phyloP scores from a whole-genome alignment of 768 basidiomycete species.

The Termitomyces sp. region DNA sequence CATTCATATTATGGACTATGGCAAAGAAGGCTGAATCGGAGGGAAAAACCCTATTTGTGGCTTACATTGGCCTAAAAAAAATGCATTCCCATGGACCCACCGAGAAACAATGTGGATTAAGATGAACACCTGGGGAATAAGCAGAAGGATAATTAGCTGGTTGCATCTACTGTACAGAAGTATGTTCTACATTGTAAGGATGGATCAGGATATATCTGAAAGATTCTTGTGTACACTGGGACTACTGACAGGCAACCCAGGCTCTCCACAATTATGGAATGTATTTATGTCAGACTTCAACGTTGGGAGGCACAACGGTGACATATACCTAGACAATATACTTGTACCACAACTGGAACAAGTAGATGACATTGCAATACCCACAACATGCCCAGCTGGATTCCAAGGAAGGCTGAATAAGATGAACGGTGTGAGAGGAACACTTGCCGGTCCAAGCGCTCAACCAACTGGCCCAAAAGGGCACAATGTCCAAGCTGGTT shows the following conservation, averaged over 20 bases:
- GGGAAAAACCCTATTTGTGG: not conserved
- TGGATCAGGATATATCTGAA: too few species aligned
- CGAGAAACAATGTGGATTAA: too few species aligned
- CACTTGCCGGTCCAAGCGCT: too few species aligned
- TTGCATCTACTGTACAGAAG: too few species aligned
- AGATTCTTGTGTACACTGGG: not conserved
- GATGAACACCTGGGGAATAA: too few species aligned
- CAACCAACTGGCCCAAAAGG: too few species aligned
- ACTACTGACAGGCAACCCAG: slow-evolving; percentile 5
- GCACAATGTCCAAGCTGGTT: too few species aligned
- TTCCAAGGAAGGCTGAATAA: too few species aligned
- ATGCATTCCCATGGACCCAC: not conserved
- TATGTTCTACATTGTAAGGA: too few species aligned
- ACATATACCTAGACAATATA: not conserved
- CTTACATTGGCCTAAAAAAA: not conserved
- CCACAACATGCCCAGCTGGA: too few species aligned
- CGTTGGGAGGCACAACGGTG: not conserved
- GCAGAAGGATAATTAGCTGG: too few species aligned
- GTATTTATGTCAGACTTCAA: slow-evolving; percentile 4
- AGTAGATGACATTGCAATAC: not conserved
- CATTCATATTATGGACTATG: not conserved
- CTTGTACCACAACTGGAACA: not conserved
- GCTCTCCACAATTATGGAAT: slow-evolving; percentile 3
- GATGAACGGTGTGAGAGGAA: too few species aligned
- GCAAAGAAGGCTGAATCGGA: not conserved